Evolutionary conservation across 1,139 yeast genomes (phyloP), one percentile per base, ranked within the genome.

Genomic region (Eremothecium sinecaudum): DNA sequence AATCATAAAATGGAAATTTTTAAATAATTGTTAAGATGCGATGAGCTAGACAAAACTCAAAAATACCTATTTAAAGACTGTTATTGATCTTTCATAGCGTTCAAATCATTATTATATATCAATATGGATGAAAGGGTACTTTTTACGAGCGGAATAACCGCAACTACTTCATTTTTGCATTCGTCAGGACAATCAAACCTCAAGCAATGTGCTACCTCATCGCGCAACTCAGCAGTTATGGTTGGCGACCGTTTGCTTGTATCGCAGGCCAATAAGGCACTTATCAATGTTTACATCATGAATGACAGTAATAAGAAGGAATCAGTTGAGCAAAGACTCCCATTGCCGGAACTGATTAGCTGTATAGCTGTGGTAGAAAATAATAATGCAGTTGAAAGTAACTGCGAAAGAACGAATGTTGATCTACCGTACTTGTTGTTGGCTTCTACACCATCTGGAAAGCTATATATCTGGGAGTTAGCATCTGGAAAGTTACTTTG

Each of bases 391-490:
- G 32, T 23, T 15, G 14, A 7, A 12, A 9, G 9, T 7, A 21
- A 21, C 9, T 10, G 12, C 17, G 25, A 6, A 3, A 25, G 10
- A 5, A 15, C 35, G n/a, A 36, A 32, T 4, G 38, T 35, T 21
- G 37, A 38, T 10, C 54, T 69, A 29, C 80, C 81, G 10, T 83
- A 83, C 75, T 60, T 87, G 24, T 68, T 43, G 83, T 86, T 35
- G 67, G 90, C 33, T 56, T 65, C 39, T 53, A 78, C 58, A 1
- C 47, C 48, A 24, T 39, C 56, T 11, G 98, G 97, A 10, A 72
- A 78, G 48, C 47, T 90, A 15, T 81, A 80, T 51, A 57, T 87
- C 3, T 90, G 98, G 97, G 95, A 83, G 47, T 51, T 84, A 35
- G 57, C 68, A n/a, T 78, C 92, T 3, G 96, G 98, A 1, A 63